Evolutionary conservation across 192 early-diverging fungal species (phyloP), one percentile per base, ranked within the genome.

Genomic region (Coemansia sp.): DNA sequence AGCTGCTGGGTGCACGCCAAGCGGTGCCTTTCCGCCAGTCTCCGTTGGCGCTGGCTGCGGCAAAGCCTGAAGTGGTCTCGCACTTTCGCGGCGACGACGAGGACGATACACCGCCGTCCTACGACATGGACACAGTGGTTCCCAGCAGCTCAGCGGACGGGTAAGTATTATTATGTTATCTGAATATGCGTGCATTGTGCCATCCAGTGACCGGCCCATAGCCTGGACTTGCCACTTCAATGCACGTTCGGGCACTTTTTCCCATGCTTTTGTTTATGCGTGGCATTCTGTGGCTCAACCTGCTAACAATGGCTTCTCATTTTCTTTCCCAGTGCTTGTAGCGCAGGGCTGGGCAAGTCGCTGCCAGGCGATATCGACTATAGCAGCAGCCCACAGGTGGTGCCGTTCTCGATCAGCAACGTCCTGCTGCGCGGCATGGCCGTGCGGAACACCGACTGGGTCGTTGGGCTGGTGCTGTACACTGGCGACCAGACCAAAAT

Each of bases 401-500:
- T 66, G 14, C 89, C 94, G n/a, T 74, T 98, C 8, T 85, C 83
- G 26, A 91, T 93, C 48, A 90, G 87, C 69, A 89, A 90, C 64
- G 66, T 95, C 46, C 72, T 96, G n/a, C 75, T 98, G 14, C 85
- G 96, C 44, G 96, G 94, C 12, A 94, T 93, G 75, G 84, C 89
- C 4, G 68, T 98, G 26, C 82, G 93, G 37, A 98, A 98, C 79
- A 96, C 94, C 0, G 87, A 88, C 56, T 98, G 93, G 92, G 82
- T 89, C 7, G 86, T 95, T 60, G 94, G 93, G 2, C 50, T 94
- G 0, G 88, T 90, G 10, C 55, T 95, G 8, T 92, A 85, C 56
- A 97, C 96, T 2, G 96, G 96, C 19, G 78, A 82, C 5, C 90
- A 95, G 60, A 93, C 94, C 49, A 98, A 97, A 67, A 94, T 97